A percentile compares a stretch with the other conserved stretches of the same genome.
These are phyloP conservation scores for Floccularia luteovirens DNA, from an alignment of 768 basidiomycete genomes.

Conservation along the genomic window DNA sequence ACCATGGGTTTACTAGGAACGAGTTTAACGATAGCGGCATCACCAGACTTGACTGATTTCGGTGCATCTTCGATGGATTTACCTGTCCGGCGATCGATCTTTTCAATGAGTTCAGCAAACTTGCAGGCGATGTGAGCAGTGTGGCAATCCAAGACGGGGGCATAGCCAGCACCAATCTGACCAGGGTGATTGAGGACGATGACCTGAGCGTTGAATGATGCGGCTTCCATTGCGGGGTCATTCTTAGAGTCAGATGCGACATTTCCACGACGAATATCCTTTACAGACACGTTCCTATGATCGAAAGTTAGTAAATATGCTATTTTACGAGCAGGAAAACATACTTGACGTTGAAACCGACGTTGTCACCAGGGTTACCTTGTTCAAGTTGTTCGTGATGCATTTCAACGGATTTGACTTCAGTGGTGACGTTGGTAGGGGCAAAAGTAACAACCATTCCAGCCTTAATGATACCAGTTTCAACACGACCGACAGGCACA, in stretches of 20 bases:
- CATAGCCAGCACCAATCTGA: constrained; percentile 99
- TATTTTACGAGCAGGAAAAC: constrained; percentile 18
- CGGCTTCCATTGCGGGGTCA: constrained; percentile 98
- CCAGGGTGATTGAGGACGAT: constrained; percentile 99
- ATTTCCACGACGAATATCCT: constrained; percentile 99
- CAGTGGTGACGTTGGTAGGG: constrained; percentile 96
- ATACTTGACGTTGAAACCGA: constrained; percentile 98
- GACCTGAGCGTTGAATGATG: constrained; percentile 99
- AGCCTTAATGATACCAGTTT: constrained; percentile 99
- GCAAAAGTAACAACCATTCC: constrained; percentile 99
- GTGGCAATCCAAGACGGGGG: constrained; percentile 99
- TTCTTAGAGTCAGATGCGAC: constrained; percentile 99
- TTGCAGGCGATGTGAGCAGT: constrained; percentile 99
- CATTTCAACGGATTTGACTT: constrained; percentile 99
- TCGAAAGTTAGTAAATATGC: constrained; percentile 1
- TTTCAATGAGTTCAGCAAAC: constrained; percentile 97
- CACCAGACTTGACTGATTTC: constrained; percentile 99
- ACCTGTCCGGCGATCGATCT: constrained; percentile 98
- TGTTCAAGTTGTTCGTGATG: constrained; percentile 96
- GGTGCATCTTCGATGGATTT: constrained; percentile 83
- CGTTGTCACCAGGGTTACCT: constrained; percentile 97
- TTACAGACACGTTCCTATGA: constrained; percentile 95
- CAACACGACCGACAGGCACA: constrained; percentile 99
- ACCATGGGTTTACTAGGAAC: constrained; percentile 93
- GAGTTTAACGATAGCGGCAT: constrained; percentile 98